Evolutionary conservation across 169 alveolate genomes (phyloP).

Genomic region (Plasmodium fragile): DNA sequence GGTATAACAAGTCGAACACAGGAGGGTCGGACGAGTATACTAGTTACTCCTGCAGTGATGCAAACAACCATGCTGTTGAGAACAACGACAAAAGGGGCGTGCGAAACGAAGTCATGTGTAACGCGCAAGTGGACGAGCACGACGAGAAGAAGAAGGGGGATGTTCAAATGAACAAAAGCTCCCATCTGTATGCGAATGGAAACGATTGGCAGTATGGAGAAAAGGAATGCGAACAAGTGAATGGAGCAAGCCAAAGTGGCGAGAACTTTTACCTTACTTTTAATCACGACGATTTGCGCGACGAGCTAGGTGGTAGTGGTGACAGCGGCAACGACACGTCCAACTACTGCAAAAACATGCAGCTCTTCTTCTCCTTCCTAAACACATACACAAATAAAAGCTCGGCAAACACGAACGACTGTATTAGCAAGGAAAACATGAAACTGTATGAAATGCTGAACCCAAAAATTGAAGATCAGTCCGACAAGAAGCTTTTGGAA

Average conservation of each 20-base stretch:
- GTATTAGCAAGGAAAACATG: conserved; percentile 44
- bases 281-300: background rate
- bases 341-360: conserved; percentile 39
- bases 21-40: background rate
- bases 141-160: background rate
- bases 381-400: conserved; percentile 44
- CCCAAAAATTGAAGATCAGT: conserved; percentile 9
- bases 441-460: conserved; percentile 31
- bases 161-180: background rate
- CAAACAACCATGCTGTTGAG: background rate
- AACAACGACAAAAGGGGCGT: background rate
- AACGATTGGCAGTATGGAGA: conserved; percentile 20
- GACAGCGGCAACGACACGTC: background rate
- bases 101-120: background rate
- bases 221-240: background rate
- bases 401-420: conserved; percentile 39
- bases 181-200: background rate
- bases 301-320: background rate
- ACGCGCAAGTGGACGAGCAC: background rate
- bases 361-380: conserved; percentile 30
- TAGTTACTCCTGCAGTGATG: background rate
- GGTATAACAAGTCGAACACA: background rate
- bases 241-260: background rate
- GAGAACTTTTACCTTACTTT: conserved; percentile 5
- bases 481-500: conserved; percentile 36